Conservation (phyloP, 176 grass and related monocot genomes). For the Rhynchospora breviuscula region DNA sequence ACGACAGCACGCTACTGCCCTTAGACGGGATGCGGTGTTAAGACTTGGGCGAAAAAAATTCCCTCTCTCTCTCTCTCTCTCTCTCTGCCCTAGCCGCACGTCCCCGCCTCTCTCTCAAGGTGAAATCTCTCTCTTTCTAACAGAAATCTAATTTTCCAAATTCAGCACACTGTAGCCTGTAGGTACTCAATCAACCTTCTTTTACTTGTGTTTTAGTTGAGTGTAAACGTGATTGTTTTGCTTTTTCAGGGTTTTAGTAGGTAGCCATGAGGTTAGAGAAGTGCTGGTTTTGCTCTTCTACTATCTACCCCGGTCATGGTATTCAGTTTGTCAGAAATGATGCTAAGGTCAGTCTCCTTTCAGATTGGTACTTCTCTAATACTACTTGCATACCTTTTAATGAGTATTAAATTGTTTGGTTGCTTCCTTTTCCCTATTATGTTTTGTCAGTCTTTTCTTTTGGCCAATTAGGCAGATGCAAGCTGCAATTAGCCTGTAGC, state of each 20-base stretch:
- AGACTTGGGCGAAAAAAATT: no score
- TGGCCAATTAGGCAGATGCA: not conserved
- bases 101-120: no score
- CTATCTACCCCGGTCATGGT: constrained; percentile 79
- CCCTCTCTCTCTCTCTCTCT: no score
- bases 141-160: no score
- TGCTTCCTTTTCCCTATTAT: no score
- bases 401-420: not conserved
- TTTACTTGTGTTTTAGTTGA: not conserved
- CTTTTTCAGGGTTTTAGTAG: constrained; percentile 12
- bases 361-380: no score
- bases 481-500: not conserved
- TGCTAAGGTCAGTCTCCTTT: constrained; percentile 47
- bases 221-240: not conserved
- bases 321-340: constrained; percentile 98
- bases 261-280: constrained; percentile 92
- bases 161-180: no score
- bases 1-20: no score
- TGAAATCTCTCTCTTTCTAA: no score
- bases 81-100: no score
- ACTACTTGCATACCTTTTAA: not conserved
- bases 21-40: no score
- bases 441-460: not conserved
- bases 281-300: constrained; percentile 99
- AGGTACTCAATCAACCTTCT: no score